These are phyloP conservation scores for Megacollybia marginata DNA, from an alignment of 768 basidiomycete species.

Conservation along the genomic window DNA sequence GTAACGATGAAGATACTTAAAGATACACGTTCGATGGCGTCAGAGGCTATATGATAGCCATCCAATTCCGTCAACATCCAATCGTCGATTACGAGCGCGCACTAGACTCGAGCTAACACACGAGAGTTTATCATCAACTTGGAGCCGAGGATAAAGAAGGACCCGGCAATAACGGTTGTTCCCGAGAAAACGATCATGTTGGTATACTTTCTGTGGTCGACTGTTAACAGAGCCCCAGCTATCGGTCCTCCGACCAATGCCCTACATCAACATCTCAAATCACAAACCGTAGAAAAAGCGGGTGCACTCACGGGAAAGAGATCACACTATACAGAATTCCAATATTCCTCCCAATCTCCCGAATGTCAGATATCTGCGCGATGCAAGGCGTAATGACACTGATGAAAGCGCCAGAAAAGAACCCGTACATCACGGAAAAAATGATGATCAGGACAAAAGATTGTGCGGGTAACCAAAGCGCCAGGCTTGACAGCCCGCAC, in stretches of 20 bases:
- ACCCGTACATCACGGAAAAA: slow-evolving; percentile 38
- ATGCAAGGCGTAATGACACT: slow-evolving; percentile 63
- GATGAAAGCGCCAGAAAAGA: slow-evolving; percentile 63
- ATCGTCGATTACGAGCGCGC: too few relatives aligned
- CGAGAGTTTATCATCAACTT: slow-evolving; percentile 36
- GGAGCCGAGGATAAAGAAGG: slow-evolving; percentile 45
- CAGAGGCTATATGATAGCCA: too few relatives aligned
- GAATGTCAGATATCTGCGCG: slow-evolving; percentile 53
- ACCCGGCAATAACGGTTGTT: slow-evolving; percentile 49
- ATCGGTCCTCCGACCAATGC: slow-evolving; percentile 58
- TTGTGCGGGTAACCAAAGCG: slow-evolving; percentile 46
- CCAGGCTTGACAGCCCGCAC: slow-evolving; percentile 51
- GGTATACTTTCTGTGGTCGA: slow-evolving; percentile 20
- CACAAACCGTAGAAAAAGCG: neutral
- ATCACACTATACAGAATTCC: slow-evolving; percentile 60
- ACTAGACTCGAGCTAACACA: slow-evolving; percentile 39
- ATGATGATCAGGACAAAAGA: neutral
- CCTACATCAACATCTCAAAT: slow-evolving; percentile 22
- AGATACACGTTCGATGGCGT: too few relatives aligned
- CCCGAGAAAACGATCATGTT: slow-evolving; percentile 58
- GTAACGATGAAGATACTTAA: too few relatives aligned
- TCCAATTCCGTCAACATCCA: too few relatives aligned
- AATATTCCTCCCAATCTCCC: slow-evolving; percentile 54
- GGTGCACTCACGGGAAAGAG: slow-evolving; percentile 59
- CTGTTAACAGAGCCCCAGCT: slow-evolving; percentile 49